A percentile compares a stretch with the other conserved stretches of the same genome.
phyloP scores from a whole-genome alignment of 148 eudicot species.

The Hydrangea macrophylla region DNA sequence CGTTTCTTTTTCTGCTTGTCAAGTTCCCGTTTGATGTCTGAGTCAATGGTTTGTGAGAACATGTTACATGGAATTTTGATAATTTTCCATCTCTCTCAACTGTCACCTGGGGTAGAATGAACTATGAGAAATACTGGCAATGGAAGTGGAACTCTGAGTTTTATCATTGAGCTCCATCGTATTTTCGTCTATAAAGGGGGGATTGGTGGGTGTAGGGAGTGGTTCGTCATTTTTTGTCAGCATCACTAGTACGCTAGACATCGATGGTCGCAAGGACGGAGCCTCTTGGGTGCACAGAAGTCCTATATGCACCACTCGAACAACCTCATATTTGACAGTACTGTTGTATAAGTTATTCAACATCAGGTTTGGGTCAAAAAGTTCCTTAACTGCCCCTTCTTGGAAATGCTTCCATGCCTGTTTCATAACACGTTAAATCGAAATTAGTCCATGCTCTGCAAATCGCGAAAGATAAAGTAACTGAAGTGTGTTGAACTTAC shows the following conservation, averaged over 20 bases:
- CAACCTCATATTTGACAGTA: conserved; percentile 15
- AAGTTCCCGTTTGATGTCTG: no score
- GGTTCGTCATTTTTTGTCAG: conserved; percentile 28
- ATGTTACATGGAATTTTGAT: no score
- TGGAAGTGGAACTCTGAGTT: conserved; percentile 18
- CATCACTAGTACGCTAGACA: conserved; percentile 28
- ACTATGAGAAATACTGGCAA: conserved; percentile 23
- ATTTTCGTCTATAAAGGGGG: conserved; percentile 34
- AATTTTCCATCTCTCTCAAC: no score
- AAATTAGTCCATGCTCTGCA: background rate
- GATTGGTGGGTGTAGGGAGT: conserved; percentile 31
- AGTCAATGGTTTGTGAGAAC: no score
- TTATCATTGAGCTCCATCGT: conserved; percentile 34
- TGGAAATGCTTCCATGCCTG: no score
- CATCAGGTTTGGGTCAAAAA: conserved; percentile 31
- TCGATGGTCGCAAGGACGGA: conserved; percentile 38
- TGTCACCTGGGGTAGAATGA: conserved; percentile 22
- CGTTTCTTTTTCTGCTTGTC: no score
- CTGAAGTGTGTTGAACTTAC: conserved; percentile 16
- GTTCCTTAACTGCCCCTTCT: conserved; percentile 27
- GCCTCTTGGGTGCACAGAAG: conserved; percentile 48
- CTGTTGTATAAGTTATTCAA: conserved; percentile 13
- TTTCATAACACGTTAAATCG: conserved; percentile 32
- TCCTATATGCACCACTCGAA: conserved; percentile 41
- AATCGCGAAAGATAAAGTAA: background rate